phyloP scores from a whole-genome alignment of 2,329 filamentous ascomycete species.

The Colletotrichum lupini region DNA sequence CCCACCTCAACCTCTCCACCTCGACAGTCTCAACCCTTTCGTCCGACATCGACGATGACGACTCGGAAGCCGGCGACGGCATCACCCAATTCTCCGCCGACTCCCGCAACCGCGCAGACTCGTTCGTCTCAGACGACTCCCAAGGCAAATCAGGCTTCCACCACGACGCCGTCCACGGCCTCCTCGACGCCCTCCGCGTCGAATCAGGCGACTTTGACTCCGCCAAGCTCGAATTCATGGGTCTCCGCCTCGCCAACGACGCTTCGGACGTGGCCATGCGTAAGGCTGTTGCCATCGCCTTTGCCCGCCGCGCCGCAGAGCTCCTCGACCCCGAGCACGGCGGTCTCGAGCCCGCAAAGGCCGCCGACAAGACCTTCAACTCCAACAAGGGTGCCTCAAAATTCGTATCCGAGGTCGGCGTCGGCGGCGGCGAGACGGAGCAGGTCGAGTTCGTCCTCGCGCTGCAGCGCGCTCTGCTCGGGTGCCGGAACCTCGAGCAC shows the following conservation, averaged over 20 bases:
- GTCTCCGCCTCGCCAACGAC: conserved; percentile 89
- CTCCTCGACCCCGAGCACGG: conserved; percentile 66
- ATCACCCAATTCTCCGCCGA: conserved; percentile 56
- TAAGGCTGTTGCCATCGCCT: conserved; percentile 84
- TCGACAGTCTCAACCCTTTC: conserved; percentile 69
- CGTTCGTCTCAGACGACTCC: conserved; percentile 79
- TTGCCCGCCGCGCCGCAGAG: conserved; percentile 83
- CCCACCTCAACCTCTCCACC: conserved; percentile 62
- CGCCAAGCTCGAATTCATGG: conserved; percentile 89
- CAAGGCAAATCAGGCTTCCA: conserved; percentile 77
- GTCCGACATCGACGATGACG: conserved; percentile 73
- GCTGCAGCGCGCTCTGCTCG: conserved; percentile 82
- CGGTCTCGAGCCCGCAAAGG: conserved; percentile 69
- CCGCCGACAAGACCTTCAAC: conserved; percentile 71
- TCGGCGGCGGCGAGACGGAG: conserved; percentile 75
- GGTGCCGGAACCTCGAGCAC: conserved; percentile 68
- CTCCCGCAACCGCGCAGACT: conserved; percentile 74
- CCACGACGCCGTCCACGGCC: conserved; percentile 84
- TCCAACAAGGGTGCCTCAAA: conserved; percentile 62
- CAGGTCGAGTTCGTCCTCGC: conserved; percentile 88
- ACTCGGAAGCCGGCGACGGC: conserved; percentile 75
- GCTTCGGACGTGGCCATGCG: conserved; percentile 91
- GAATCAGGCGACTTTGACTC: conserved; percentile 82
- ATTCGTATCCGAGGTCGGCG: conserved; percentile 69
- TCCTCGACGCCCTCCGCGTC: conserved; percentile 86